Conservation (phyloP, 1,284 basidiomycete genomes). For the Naganishia sp. region DNA sequence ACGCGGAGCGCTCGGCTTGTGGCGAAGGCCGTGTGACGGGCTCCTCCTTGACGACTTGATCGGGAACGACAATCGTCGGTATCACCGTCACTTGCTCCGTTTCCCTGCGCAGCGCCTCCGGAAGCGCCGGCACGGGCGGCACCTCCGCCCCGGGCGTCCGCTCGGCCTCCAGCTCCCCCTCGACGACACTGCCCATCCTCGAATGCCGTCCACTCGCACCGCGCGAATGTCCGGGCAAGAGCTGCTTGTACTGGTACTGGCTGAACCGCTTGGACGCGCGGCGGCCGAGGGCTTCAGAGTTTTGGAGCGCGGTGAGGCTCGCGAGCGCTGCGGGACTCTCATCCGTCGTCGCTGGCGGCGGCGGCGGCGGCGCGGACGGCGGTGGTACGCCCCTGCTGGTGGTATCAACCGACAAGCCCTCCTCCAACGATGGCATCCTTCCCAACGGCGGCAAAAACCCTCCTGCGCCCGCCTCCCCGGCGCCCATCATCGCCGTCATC, state of each 20-base stretch:
- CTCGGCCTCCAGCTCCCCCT: neutral
- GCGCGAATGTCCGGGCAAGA: conserved; percentile 65
- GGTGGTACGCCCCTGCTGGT: conserved; percentile 2
- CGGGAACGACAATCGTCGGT: conserved; percentile 26
- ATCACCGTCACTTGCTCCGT: neutral
- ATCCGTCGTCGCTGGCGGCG: conserved; percentile 40
- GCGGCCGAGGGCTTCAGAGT: conserved; percentile 81
- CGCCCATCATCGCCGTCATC: conserved; percentile 35
- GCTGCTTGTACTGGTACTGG: conserved; percentile 92
- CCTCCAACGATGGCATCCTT: conserved; percentile 17
- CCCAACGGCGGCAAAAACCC: conserved; percentile 43
- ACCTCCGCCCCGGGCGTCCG: conserved; percentile 19
- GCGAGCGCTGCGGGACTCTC: conserved; percentile 68
- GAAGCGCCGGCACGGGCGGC: conserved; percentile 47
- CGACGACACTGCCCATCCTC: conserved; percentile 28
- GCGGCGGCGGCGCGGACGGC: neutral
- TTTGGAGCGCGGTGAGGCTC: conserved; percentile 84
- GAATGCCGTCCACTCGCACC: conserved; percentile 42
- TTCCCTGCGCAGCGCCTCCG: conserved; percentile 31
- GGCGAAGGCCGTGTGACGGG: no score
- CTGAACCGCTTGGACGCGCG: conserved; percentile 96
- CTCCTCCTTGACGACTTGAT: neutral
- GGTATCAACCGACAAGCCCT: conserved; percentile 14
- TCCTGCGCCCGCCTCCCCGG: conserved; percentile 41
- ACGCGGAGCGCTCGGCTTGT: neutral